Evolutionary conservation across 768 basidiomycete genomes (phyloP), one percentile per base, ranked within the genome.

Genomic region (Coprinopsis sp.): DNA sequence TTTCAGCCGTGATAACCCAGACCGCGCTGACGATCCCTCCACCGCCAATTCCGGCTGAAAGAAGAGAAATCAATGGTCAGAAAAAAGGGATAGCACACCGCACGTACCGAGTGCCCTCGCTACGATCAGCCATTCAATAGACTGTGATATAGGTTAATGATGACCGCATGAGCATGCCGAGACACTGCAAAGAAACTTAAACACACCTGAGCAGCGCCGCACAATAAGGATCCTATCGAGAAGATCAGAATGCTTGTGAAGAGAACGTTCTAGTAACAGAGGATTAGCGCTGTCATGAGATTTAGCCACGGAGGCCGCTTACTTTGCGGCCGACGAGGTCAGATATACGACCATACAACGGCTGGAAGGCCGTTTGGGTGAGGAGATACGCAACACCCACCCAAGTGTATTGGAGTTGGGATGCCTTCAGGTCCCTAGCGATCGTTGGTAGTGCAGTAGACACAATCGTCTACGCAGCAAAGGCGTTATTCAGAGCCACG

Each of bases 381-480:
- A 91, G 75, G 77, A 91, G 79, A 57, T 92, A 92, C 13, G 86
- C 75, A 25, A 89, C 84, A 14, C 82, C 85, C 40, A 92, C 85
- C 90, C 90, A 92, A 19, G 84, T 87, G 58, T 91, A 92, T 58
- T 90, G 80, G 43, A 68, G 75, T 47, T 81, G 75, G 25, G 83
- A 77, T 14, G 86, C 87, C 23, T 69, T 52, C 25, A 92, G 73
- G 33, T 88, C 77, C 49, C 74, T 78, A 13, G 82, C 72, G 51
- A 92, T 91, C 16, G 88, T 90, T 13, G 90, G 91, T 45, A 92
- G 64, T 57, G 79, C 81, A 14, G 90, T 92, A 28, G 90, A 91
- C 27, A 92, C 85, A 52, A 91, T 84, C 10, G 73, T 76, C 77
- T 79, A 47, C 16, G 10, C 24, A 8, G 14, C 24, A n/a, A 13